Percentiles rank a stretch among this genome's conserved stretches.
Conservation (phyloP, 352 stramenopile species). For the Globisporangium splendens region DNA sequence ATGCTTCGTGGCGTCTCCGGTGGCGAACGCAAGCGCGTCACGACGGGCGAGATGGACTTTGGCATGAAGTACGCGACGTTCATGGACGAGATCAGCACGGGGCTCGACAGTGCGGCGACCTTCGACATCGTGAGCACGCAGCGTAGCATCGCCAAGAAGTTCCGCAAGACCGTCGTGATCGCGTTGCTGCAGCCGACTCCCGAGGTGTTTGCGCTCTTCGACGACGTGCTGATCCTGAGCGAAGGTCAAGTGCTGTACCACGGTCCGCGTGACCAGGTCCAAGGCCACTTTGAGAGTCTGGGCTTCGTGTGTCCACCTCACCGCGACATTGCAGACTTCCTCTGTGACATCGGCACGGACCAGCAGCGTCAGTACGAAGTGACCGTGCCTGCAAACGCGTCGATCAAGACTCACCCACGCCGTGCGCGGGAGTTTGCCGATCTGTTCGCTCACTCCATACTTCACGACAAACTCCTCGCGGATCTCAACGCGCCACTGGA, state of each 20-base stretch:
- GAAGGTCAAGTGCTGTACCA: slow-evolving; percentile 40
- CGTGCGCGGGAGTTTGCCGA: too few species aligned
- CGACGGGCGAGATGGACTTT: slow-evolving; percentile 69
- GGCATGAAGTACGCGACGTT: slow-evolving; percentile 59
- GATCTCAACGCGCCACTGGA: too few species aligned
- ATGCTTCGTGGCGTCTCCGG: slow-evolving; percentile 51
- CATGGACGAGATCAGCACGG: slow-evolving; percentile 76
- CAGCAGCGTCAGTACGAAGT: slow-evolving; percentile 2
- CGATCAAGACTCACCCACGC: too few species aligned
- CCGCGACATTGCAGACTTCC: slow-evolving; percentile 22
- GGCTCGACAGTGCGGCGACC: slow-evolving; percentile 48
- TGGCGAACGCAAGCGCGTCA: slow-evolving; percentile 21
- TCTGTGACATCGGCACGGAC: slow-evolving; percentile 15
- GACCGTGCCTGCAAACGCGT: too few species aligned
- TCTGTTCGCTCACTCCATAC: too few species aligned
- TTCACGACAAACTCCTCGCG: too few species aligned
- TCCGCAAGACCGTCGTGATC: slow-evolving; percentile 57
- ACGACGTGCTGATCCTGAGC: slow-evolving; percentile 48
- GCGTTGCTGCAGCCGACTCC: slow-evolving; percentile 76
- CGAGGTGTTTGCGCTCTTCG: slow-evolving; percentile 49
- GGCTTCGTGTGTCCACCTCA: slow-evolving; percentile 33
- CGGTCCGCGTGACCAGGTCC: slow-evolving; percentile 33
- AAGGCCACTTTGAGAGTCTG: slow-evolving; percentile 62
- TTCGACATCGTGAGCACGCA: slow-evolving; percentile 58
- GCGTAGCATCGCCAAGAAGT: slow-evolving; percentile 36